Base-by-base conservation (phyloP, 1,284 basidiomycete species). In the Boletus sp. region DNA sequence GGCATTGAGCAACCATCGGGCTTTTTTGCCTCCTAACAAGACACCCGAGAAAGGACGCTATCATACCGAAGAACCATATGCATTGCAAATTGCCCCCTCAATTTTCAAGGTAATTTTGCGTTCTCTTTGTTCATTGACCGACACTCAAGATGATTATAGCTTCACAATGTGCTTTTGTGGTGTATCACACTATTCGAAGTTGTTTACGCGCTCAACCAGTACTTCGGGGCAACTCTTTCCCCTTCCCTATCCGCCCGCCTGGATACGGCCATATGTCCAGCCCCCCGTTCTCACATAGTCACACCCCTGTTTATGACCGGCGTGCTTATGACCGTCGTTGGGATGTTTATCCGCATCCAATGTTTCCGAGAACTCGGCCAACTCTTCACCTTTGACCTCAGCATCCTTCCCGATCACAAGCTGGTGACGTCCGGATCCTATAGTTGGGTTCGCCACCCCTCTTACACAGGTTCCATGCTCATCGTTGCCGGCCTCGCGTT, bases 341-440 rank as follows among this genome's bases (percentile, higher is more conserved):
- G 80, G 9, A 69, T 73, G 48, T 40, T 64, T 44, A 61, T 73
- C 37, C 71, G 72, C 27, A 44, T 68, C 38, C 56, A 53, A 14
- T 74, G 73, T 54, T 74, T 69, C 64, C 62, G 55, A 42, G 62
- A 65, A 43, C 70, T 74, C 27, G 81, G 80, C 2, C 60, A 70
- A 5, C 67, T 81, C 48, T 83, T 83, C 67, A 83, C 81, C 1
- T 83, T 81, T 61, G 79, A 81, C 54, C 72, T 83, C 50, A 77
- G 78, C 41, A 67, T 82, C 40, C 72, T 76, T 53, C 75, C 77
- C 2, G 61, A 68, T n/a, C 81, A 82, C 63, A 71, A 63, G 33
- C 72, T 83, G 48, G 67, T 83, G 57, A 81, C 77, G 0, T 65
- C 62, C 13, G 73, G 80, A 6, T 76, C 74, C 50, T 83, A 83